phyloP scores from a whole-genome alignment of 306 rosid species.

The Canavalia gladiata region DNA sequence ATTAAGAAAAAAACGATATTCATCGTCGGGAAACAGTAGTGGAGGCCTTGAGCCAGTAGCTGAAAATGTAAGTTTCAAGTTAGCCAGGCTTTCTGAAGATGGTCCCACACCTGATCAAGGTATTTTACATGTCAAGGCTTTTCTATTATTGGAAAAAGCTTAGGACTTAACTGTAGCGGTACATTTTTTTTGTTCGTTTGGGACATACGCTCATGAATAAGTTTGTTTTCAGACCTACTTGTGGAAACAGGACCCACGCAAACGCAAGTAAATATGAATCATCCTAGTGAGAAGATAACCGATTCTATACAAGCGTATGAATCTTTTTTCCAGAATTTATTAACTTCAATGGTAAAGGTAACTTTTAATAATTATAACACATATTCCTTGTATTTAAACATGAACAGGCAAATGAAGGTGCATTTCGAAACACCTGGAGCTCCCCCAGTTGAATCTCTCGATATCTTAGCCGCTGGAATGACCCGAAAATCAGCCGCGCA shows the following conservation, averaged over 20 bases:
- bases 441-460: constrained; percentile 72
- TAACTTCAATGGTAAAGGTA: constrained; percentile 6
- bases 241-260: constrained; percentile 88
- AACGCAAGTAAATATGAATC: constrained; percentile 64
- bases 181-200: constrained; percentile 35
- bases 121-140: constrained; percentile 39
- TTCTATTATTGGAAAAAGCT: constrained; percentile 8
- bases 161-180: neutral
- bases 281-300: constrained; percentile 65
- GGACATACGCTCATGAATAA: constrained; percentile 12
- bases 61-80: constrained; percentile 67
- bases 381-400: constrained; percentile 35
- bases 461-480: constrained; percentile 72
- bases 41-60: constrained; percentile 72
- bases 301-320: constrained; percentile 72
- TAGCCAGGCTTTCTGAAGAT: constrained; percentile 59
- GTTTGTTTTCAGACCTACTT: constrained; percentile 68
- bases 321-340: constrained; percentile 20
- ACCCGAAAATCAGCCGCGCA: constrained; percentile 71
- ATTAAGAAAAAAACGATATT: constrained; percentile 62
- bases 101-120: constrained; percentile 74
- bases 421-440: constrained; percentile 79
- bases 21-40: constrained; percentile 67
- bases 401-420: constrained; percentile 77
- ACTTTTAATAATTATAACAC: constrained; percentile 18